Conservation (phyloP, 805 yeast species). For the Wickerhamiella siamensis region DNA sequence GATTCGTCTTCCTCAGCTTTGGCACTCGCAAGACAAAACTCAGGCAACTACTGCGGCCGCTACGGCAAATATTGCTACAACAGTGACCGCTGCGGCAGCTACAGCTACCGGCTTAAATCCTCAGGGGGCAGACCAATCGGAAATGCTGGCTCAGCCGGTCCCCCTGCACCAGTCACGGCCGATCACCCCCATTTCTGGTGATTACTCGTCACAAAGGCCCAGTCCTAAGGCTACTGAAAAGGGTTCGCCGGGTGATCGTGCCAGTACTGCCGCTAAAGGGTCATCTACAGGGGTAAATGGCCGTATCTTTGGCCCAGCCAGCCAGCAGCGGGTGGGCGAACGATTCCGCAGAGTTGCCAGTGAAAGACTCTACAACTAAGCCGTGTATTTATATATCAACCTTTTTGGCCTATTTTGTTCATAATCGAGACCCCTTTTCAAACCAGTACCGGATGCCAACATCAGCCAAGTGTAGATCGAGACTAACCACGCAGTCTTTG, state of each 20-base stretch:
- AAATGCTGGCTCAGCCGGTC: too few relatives aligned
- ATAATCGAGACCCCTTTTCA: background rate
- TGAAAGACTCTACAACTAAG: constrained; percentile 7
- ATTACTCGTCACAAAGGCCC: too few relatives aligned
- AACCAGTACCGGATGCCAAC: constrained; percentile 24
- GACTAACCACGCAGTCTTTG: constrained; percentile 11
- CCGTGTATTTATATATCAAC: background rate
- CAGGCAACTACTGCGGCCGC: background rate
- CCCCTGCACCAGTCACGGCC: too few relatives aligned
- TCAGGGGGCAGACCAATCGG: too few relatives aligned
- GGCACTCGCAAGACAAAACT: constrained; percentile 5
- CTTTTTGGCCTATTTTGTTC: too few relatives aligned
- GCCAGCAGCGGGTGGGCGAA: constrained; percentile 7
- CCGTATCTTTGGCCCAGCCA: constrained; percentile 1
- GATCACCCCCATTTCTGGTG: too few relatives aligned
- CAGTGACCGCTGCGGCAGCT: background rate
- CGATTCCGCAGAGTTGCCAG: constrained; percentile 2
- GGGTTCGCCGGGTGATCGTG: too few relatives aligned
- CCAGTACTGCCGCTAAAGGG: constrained; percentile 2
- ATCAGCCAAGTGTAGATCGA: constrained; percentile 18
- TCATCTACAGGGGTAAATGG: background rate
- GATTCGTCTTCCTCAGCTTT: constrained; percentile 46
- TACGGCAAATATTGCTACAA: background rate
- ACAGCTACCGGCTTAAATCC: background rate
- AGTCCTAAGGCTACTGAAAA: too few relatives aligned